Evolutionary conservation across 2,329 filamentous ascomycete species (phyloP).

Genomic region (Cyphellophora europaea): DNA sequence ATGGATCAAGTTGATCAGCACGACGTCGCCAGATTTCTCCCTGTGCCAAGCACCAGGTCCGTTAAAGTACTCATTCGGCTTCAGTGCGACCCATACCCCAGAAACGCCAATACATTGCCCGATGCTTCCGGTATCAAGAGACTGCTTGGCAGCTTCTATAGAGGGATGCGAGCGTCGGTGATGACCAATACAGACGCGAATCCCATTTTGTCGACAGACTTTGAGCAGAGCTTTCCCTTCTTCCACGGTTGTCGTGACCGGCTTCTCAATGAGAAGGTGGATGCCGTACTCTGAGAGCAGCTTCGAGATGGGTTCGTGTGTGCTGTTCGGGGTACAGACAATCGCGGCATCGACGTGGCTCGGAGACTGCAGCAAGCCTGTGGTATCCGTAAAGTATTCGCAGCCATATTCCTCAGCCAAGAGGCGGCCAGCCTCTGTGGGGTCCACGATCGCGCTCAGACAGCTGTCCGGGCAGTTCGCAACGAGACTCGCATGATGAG

Average conservation of each 20-base stretch:
- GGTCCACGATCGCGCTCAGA: slow-evolving; percentile 1
- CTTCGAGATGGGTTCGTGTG: slow-evolving; percentile 1
- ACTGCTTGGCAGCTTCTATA: slow-evolving; percentile 6
- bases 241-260: neutral
- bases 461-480: neutral
- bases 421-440: neutral
- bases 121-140: slow-evolving; percentile 1
- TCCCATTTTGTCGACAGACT: neutral
- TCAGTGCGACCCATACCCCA: slow-evolving; percentile 6
- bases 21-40: slow-evolving; percentile 3
- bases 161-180: slow-evolving; percentile 8
- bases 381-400: neutral
- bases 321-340: slow-evolving; percentile 4
- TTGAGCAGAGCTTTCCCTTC: slow-evolving; percentile 1
- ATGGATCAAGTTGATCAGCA: slow-evolving; percentile 10
- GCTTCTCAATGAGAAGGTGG: slow-evolving; percentile 4
- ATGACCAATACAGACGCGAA: slow-evolving; percentile 6
- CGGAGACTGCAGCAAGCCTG: neutral
- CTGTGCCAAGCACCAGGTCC: slow-evolving; percentile 1
- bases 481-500: neutral
- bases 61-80: slow-evolving; percentile 5
- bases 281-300: slow-evolving; percentile 1
- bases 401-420: neutral
- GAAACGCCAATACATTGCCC: slow-evolving; percentile 5
- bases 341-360: slow-evolving; percentile 1